Percentiles rank a stretch among this genome's conserved stretches.
phyloP scores from a whole-genome alignment of 2,329 filamentous ascomycete genomes.

The Tolypocladium album region DNA sequence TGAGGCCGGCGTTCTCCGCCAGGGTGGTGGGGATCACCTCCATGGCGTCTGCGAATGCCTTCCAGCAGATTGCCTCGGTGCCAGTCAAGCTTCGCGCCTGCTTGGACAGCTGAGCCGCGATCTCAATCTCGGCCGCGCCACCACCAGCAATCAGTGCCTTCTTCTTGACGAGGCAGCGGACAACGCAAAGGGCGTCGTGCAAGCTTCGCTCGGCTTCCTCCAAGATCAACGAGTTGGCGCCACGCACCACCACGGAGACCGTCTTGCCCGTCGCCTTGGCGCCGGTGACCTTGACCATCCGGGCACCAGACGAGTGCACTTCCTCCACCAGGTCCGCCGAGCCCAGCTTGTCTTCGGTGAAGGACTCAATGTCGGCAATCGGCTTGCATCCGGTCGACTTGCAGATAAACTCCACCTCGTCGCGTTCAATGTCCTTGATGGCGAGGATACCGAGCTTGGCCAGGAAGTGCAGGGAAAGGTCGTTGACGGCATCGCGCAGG shows the following conservation, averaged over 20 bases:
- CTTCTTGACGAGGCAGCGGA: constrained; percentile 97
- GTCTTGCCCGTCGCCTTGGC: constrained; percentile 79
- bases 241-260: constrained; percentile 86
- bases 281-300: constrained; percentile 91
- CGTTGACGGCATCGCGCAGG: constrained; percentile 93
- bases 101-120: constrained; percentile 75
- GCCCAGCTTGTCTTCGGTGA: constrained; percentile 96
- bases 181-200: constrained; percentile 95
- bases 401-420: constrained; percentile 99
- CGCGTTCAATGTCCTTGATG: constrained; percentile 95
- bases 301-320: constrained; percentile 72
- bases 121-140: constrained; percentile 92
- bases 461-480: constrained; percentile 92
- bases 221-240: constrained; percentile 86
- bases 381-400: constrained; percentile 99
- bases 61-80: constrained; percentile 97
- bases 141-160: constrained; percentile 97
- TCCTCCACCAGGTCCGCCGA: constrained; percentile 91
- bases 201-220: constrained; percentile 95
- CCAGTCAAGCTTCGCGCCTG: constrained; percentile 75
- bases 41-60: constrained; percentile 94
- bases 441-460: constrained; percentile 93
- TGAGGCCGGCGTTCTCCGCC: constrained; percentile 93
- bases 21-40: constrained; percentile 95
- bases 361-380: constrained; percentile 95